Percentiles rank a stretch among this genome's conserved stretches.
Conservation (phyloP, 805 yeast species). For the Yarrowia hollandica region DNA sequence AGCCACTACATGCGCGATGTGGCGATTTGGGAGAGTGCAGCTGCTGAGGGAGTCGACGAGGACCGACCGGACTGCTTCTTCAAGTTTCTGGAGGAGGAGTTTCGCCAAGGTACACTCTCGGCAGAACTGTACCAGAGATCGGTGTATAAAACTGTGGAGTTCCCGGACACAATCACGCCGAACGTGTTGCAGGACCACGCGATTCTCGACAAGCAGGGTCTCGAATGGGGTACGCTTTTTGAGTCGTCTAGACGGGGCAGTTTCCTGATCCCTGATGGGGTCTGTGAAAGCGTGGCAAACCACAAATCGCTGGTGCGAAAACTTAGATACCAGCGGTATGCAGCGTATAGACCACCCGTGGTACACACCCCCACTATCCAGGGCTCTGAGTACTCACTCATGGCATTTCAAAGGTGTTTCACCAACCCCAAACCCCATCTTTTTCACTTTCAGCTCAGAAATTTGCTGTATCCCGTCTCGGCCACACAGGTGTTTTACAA, state of each 20-base stretch:
- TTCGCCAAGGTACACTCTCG: constrained; percentile 7
- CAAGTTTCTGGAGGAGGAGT: constrained; percentile 26
- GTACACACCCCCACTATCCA: not conserved
- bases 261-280: constrained; percentile 20
- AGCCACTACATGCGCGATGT: constrained; percentile 26
- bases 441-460: constrained; percentile 59
- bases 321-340: constrained; percentile 5
- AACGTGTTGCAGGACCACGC: constrained; percentile 1
- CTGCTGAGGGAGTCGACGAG: constrained; percentile 22
- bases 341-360: not conserved
- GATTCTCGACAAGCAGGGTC: constrained; percentile 26
- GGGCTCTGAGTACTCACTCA: constrained; percentile 6
- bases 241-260: constrained; percentile 10
- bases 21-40: not conserved
- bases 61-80: constrained; percentile 26
- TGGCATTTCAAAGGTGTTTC: constrained; percentile 18
- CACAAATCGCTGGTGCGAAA: constrained; percentile 1
- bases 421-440: constrained; percentile 36
- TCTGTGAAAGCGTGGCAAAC: constrained; percentile 13
- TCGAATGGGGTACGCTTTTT: constrained; percentile 22
- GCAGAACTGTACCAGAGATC: constrained; percentile 25
- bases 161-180: constrained; percentile 1
- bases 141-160: constrained; percentile 16
- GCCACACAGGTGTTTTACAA: constrained; percentile 37
- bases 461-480: constrained; percentile 48